These are phyloP conservation scores for Tricholoma sp. DNA, from an alignment of 768 basidiomycete genomes.

Conservation along the genomic window DNA sequence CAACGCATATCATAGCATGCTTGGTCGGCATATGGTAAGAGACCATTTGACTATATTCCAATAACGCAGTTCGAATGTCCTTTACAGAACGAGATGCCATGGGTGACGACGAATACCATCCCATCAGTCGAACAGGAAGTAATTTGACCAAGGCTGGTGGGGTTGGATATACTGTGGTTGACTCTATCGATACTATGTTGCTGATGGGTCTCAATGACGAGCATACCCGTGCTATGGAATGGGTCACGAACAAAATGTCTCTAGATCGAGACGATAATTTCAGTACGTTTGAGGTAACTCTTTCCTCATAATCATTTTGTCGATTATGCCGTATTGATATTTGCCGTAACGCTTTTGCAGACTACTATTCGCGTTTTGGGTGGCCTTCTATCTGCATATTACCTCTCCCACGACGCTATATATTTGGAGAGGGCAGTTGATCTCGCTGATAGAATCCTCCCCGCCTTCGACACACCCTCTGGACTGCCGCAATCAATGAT, in stretches of 20 bases:
- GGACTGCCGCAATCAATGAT: constrained; percentile 80
- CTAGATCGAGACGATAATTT: constrained; percentile 78
- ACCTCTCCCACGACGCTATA: constrained; percentile 68
- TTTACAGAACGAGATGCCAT: constrained; percentile 78
- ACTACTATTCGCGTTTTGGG: constrained; percentile 92
- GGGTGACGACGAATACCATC: constrained; percentile 91
- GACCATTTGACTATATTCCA: neutral
- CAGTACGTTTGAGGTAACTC: constrained; percentile 85
- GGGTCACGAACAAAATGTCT: constrained; percentile 64
- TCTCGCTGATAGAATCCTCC: constrained; percentile 80
- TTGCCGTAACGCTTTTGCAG: constrained; percentile 29
- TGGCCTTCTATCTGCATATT: constrained; percentile 82
- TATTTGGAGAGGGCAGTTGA: constrained; percentile 77
- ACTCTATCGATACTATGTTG: constrained; percentile 83
- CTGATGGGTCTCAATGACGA: constrained; percentile 82
- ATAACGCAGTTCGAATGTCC: constrained; percentile 7
- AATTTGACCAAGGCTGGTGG: constrained; percentile 78
- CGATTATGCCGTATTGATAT: neutral
- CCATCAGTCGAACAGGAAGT: constrained; percentile 65
- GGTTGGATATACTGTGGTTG: constrained; percentile 86
- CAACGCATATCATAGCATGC: constrained; percentile 52
- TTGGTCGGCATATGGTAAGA: constrained; percentile 78
- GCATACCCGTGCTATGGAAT: constrained; percentile 69
- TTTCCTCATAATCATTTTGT: neutral
- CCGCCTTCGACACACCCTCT: constrained; percentile 74